Evolutionary conservation across 352 stramenopile genomes (phyloP).

Genomic region (Phytophthora capsici): DNA sequence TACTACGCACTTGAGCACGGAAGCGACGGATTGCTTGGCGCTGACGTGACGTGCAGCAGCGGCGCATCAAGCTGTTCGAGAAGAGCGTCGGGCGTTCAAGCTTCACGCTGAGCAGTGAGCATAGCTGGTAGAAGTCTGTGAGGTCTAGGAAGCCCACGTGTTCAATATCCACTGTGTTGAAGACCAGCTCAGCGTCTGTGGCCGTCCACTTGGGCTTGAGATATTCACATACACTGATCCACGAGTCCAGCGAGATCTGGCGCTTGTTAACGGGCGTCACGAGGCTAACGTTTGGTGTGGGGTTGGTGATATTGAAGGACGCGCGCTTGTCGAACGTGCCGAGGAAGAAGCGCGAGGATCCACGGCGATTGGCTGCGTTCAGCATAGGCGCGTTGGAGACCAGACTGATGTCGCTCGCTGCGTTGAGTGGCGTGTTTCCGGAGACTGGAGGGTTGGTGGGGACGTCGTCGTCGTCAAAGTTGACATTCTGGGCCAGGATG

Average conservation of each 20-base stretch:
- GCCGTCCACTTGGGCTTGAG: constrained; percentile 79
- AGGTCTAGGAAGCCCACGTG: constrained; percentile 69
- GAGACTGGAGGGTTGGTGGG: constrained; percentile 11
- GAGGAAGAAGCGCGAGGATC: constrained; percentile 71
- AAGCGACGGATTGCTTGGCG: constrained; percentile 61
- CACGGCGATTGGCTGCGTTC: constrained; percentile 48
- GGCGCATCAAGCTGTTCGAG: constrained; percentile 51
- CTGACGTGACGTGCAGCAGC: constrained; percentile 50
- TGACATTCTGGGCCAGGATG: constrained; percentile 67
- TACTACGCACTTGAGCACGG: constrained; percentile 55
- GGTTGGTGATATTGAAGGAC: constrained; percentile 50
- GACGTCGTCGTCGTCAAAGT: constrained; percentile 46
- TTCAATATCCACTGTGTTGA: constrained; percentile 79
- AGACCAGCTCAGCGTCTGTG: constrained; percentile 77
- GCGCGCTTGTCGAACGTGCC: constrained; percentile 45
- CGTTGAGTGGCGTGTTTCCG: constrained; percentile 18
- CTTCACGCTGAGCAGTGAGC: constrained; percentile 75
- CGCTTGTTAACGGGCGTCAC: constrained; percentile 55
- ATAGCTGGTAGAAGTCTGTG: constrained; percentile 80
- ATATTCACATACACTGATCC: constrained; percentile 75
- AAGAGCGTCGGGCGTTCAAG: constrained; percentile 59
- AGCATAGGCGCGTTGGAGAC: constrained; percentile 41
- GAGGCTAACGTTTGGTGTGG: constrained; percentile 29
- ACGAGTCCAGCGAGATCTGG: constrained; percentile 73
- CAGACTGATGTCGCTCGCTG: constrained; percentile 31